phyloP scores from a whole-genome alignment of 345 rosid genomes.

The Aquilaria yunnanensis region DNA sequence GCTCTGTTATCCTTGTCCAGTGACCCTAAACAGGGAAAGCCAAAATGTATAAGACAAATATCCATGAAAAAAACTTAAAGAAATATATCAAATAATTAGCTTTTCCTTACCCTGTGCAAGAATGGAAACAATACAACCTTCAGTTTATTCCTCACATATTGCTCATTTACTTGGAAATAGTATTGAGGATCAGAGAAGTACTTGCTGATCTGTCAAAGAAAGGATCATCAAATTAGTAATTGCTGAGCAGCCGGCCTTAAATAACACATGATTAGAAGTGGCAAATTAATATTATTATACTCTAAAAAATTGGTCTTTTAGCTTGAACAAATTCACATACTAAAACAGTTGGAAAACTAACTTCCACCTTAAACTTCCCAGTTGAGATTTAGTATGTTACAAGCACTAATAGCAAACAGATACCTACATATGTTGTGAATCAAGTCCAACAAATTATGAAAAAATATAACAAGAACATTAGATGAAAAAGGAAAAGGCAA shows the following conservation, averaged over 20 bases:
- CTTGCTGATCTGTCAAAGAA: conserved; percentile 36
- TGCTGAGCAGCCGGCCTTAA: neutral
- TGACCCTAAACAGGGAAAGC: conserved; percentile 37
- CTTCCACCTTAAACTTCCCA: too few species aligned
- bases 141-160: conserved; percentile 45
- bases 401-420: neutral
- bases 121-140: conserved; percentile 51
- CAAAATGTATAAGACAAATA: neutral
- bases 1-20: conserved; percentile 68
- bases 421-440: too few species aligned
- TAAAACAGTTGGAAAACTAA: neutral
- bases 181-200: conserved; percentile 59
- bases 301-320: neutral
- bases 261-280: too few species aligned
- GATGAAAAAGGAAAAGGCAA: too few species aligned
- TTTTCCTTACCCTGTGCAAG: conserved; percentile 32
- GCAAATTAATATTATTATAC: neutral
- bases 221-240: neutral
- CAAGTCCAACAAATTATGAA: too few species aligned
- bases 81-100: neutral
- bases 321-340: too few species aligned
- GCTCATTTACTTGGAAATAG: conserved; percentile 57
- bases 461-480: too few species aligned
- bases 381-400: neutral
- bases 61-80: neutral